Base-by-base conservation (phyloP, 2,329 filamentous ascomycete genomes). In the Chaetoscypha palmicola region DNA sequence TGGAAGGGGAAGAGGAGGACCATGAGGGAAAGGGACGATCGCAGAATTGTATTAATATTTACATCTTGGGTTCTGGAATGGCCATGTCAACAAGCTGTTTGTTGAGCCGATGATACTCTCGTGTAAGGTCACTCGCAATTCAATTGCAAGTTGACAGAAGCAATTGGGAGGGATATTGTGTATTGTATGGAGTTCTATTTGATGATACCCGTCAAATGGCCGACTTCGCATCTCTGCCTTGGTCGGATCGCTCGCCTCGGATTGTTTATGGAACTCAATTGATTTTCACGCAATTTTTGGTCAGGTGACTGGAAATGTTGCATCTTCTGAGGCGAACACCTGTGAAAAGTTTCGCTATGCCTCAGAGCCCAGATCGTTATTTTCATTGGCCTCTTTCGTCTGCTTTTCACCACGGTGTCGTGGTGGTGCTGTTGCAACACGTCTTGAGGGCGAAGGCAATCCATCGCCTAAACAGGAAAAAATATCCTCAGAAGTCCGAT, bases 391-490 rank as follows among this genome's bases (percentile, higher is more conserved):
- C 12, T 31, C 12, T 12, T 11, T 16, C 9, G 14, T 34, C 32
- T 10, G 3, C 4, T 34, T 19, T 4, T 17, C 11, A 34, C n/a
- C 16, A 12, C 10, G 4, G n/a, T 17, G 3, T 12, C 14, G 3
- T 34, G 32, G 32, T 10, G 9, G 11, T 26, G 28, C 14, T 23
- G 16, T 41, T 23, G 26, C 17, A 21, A 20, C 17, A 12, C 22
- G 14, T 11, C 28, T 33, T 22, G 38, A 17, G 14, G 11, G n/a
- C n/a, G 19, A 3, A 22, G 46, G 42, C n/a, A 39, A 36, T 50
- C 43, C 33, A 43, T 56, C 51, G 35, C 56, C 56, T 39, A 47
- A 59, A 50, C 24, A 7, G 55, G 56, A 39, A 36, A 58, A 54
- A 51, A 50, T 47, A 36, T 58, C 56, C 56, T 46, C 41, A 5